phyloP scores from a whole-genome alignment of 139 green algal species.

The Micractinium sp. region DNA sequence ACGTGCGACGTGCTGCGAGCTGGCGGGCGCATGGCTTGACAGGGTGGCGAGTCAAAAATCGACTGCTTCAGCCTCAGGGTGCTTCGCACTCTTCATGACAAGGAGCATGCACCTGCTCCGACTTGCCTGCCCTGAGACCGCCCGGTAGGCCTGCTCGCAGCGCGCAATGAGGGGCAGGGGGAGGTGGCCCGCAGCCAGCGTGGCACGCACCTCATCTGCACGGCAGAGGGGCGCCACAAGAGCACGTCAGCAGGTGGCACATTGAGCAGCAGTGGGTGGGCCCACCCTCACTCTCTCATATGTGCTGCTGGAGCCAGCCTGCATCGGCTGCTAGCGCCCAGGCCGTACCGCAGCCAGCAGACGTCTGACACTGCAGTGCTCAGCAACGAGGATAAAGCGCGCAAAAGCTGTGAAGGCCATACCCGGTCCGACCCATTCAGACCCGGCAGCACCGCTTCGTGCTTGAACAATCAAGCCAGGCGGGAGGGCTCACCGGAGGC shows the following conservation, averaged over 20 bases:
- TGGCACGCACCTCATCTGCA: constrained; percentile 26
- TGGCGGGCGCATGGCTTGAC: background rate
- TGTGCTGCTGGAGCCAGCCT: background rate
- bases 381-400: too few relatives aligned
- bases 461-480: too few relatives aligned
- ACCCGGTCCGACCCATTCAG: too few relatives aligned
- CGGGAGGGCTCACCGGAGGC: background rate
- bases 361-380: too few relatives aligned
- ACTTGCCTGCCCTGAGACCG: constrained; percentile 26
- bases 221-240: background rate
- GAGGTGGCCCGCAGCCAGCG: constrained; percentile 17
- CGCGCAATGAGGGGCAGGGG: constrained; percentile 31
- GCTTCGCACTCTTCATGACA: too few relatives aligned
- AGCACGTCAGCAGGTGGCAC: background rate
- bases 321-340: too few relatives aligned
- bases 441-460: too few relatives aligned
- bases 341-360: too few relatives aligned
- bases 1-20: background rate
- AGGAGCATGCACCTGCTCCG: background rate
- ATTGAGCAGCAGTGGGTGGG: background rate
- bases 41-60: background rate
- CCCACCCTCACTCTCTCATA: background rate
- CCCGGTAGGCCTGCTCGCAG: constrained; percentile 29
- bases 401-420: too few relatives aligned
- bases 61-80: too few relatives aligned